Percentiles rank a stretch among this genome's conserved stretches.
These are phyloP conservation scores for Talaromyces pinophilus DNA, from an alignment of 2,329 filamentous ascomycete species.

Conservation along the genomic window DNA sequence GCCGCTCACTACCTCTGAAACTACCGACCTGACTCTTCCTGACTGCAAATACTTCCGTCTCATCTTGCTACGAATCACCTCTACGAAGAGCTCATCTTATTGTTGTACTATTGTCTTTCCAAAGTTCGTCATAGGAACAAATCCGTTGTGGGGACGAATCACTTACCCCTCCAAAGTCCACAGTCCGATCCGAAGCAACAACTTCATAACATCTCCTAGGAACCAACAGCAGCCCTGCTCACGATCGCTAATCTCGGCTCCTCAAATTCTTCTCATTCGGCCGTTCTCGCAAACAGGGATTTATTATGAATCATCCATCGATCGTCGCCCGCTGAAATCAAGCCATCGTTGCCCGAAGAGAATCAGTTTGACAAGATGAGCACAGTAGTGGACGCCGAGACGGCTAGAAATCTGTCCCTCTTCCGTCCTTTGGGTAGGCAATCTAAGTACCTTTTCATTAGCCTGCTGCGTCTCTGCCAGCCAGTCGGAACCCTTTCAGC, in stretches of 20 bases:
- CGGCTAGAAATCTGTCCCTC: constrained; percentile 46
- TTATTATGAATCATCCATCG: constrained; percentile 25
- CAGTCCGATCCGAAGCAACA: not conserved
- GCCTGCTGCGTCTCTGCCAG: constrained; percentile 28
- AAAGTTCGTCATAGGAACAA: constrained; percentile 2
- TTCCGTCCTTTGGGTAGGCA: constrained; percentile 48
- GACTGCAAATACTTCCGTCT: not conserved
- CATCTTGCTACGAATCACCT: not conserved
- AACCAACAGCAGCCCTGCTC: constrained; percentile 15
- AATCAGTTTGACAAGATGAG: constrained; percentile 28
- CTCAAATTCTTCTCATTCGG: constrained; percentile 21
- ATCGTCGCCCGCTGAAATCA: constrained; percentile 10
- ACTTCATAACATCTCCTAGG: not conserved
- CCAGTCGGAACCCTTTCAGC: constrained; percentile 36
- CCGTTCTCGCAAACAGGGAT: constrained; percentile 5
- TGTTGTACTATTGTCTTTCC: not conserved
- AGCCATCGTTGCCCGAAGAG: constrained; percentile 4
- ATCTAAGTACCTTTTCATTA: not conserved
- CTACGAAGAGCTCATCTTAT: not conserved
- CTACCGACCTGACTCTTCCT: not conserved
- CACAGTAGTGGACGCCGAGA: constrained; percentile 39
- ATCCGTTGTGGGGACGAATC: constrained; percentile 1
- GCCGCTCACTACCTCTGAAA: not conserved
- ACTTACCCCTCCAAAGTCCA: constrained; percentile 9
- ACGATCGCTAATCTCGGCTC: constrained; percentile 21